Percentiles rank a stretch among this genome's conserved stretches.
phyloP scores from a whole-genome alignment of 202 grass and related monocot species.

The Zoysia matrella region DNA sequence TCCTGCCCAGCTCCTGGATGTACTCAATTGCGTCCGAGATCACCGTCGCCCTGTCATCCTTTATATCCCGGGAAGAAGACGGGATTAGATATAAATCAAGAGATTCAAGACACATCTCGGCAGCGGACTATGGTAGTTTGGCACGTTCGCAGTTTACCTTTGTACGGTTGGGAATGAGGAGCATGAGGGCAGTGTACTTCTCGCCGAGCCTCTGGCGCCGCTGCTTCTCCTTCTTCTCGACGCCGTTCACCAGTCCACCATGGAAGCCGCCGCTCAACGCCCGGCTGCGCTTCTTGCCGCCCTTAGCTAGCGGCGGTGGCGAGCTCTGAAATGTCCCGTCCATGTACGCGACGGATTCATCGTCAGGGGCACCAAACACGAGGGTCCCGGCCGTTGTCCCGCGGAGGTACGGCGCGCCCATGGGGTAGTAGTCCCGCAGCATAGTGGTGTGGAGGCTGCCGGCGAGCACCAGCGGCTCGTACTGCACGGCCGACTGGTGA shows the following conservation, averaged over 20 bases:
- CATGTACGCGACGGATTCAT: neutral
- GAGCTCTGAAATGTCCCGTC: constrained; percentile 47
- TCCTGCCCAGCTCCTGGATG: too few species aligned
- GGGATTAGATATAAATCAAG: neutral
- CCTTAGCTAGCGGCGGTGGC: constrained; percentile 5
- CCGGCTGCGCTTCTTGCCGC: constrained; percentile 49
- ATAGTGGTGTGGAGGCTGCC: neutral
- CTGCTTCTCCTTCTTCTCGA: constrained; percentile 98
- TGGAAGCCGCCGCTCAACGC: constrained; percentile 12
- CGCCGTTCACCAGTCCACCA: constrained; percentile 35
- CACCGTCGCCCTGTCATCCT: constrained; percentile 43
- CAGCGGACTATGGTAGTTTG: neutral
- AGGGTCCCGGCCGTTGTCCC: constrained; percentile 36
- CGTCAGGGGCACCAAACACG: constrained; percentile 42
- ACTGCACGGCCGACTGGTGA: constrained; percentile 36
- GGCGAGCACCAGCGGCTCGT: constrained; percentile 27
- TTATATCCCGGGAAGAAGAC: too few species aligned
- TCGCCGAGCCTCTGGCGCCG: constrained; percentile 73
- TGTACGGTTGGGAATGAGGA: constrained; percentile 85
- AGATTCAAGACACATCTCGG: neutral
- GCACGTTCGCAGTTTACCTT: constrained; percentile 50
- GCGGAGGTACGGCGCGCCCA: constrained; percentile 25
- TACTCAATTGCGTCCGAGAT: too few species aligned
- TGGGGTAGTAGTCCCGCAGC: too few species aligned
- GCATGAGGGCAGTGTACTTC: constrained; percentile 82